Conservation (phyloP, 345 rosid genomes). For the Geranium brycei region DNA sequence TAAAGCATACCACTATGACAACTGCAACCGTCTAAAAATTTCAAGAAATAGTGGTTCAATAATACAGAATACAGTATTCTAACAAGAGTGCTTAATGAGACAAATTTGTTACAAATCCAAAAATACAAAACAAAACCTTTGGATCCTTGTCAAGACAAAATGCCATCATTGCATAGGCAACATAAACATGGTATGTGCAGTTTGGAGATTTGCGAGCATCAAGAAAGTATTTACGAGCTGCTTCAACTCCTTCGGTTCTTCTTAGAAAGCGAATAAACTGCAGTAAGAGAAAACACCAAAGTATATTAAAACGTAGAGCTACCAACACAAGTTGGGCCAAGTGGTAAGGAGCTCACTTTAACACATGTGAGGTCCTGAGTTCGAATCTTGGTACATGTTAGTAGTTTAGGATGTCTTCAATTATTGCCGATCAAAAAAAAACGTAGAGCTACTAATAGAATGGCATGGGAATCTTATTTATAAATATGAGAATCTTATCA, state of each 20-base stretch:
- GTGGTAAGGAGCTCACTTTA: too few species aligned
- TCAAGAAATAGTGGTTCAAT: neutral
- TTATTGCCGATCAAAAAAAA: too few species aligned
- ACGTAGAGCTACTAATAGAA: too few species aligned
- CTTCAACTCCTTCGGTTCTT: slow-evolving; percentile 87
- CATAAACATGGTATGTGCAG: slow-evolving; percentile 81
- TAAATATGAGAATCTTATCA: too few species aligned
- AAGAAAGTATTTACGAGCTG: slow-evolving; percentile 87
- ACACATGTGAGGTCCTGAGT: too few species aligned
- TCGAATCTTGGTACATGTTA: too few species aligned
- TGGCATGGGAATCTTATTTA: too few species aligned
- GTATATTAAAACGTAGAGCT: neutral
- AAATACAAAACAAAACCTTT: slow-evolving; percentile 34
- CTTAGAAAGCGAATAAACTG: slow-evolving; percentile 85
- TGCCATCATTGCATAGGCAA: slow-evolving; percentile 83
- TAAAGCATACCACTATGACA: neutral
- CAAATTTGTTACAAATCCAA: neutral
- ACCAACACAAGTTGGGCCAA: too few species aligned
- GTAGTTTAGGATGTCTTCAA: too few species aligned
- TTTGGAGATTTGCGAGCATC: slow-evolving; percentile 76
- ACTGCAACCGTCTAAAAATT: neutral
- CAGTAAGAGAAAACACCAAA: slow-evolving; percentile 12
- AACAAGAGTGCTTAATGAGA: neutral
- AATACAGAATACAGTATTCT: neutral
- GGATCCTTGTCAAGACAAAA: slow-evolving; percentile 89